Evolutionary conservation across 2,329 filamentous ascomycete genomes (phyloP).

Genomic region (Neonectria punicea): DNA sequence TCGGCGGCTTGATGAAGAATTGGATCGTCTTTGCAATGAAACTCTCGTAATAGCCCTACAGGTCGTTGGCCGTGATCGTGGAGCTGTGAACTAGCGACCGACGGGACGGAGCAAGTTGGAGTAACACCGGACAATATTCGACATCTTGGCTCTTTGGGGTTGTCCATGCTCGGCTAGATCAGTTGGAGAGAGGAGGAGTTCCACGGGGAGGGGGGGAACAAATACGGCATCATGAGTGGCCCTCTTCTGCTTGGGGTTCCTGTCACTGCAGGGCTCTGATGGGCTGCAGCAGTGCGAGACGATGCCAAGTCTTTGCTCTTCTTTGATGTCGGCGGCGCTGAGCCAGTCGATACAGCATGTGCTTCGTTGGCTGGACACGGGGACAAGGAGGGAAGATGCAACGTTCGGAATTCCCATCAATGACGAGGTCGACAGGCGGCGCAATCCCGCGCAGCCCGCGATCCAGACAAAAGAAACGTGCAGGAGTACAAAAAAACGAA

Average conservation of each 20-base stretch:
- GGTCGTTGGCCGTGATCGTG: neutral
- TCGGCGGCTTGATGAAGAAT: neutral
- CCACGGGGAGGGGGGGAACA: constrained; percentile 5
- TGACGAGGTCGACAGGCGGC: constrained; percentile 11
- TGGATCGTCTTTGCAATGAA: neutral
- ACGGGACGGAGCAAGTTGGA: constrained; percentile 1
- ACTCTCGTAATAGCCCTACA: neutral
- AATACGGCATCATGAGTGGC: constrained; percentile 11
- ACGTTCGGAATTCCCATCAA: constrained; percentile 25
- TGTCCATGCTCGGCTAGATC: constrained; percentile 5
- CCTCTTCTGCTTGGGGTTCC: constrained; percentile 13
- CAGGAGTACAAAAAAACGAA: neutral
- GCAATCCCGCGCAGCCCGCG: constrained; percentile 1
- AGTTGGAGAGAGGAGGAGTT: constrained; percentile 2
- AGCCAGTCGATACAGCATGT: constrained; percentile 40
- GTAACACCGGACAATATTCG: constrained; percentile 7
- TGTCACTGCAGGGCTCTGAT: constrained; percentile 30
- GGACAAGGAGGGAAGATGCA: constrained; percentile 12
- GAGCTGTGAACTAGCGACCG: constrained; percentile 1
- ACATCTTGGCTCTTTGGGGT: constrained; percentile 14
- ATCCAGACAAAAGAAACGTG: neutral
- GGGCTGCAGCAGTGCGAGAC: constrained; percentile 27
- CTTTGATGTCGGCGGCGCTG: constrained; percentile 20
- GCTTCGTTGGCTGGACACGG: constrained; percentile 29
- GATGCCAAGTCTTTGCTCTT: constrained; percentile 33